Evolutionary conservation across 768 basidiomycete species (phyloP).

Genomic region (Pleurotus tuoliensis): DNA sequence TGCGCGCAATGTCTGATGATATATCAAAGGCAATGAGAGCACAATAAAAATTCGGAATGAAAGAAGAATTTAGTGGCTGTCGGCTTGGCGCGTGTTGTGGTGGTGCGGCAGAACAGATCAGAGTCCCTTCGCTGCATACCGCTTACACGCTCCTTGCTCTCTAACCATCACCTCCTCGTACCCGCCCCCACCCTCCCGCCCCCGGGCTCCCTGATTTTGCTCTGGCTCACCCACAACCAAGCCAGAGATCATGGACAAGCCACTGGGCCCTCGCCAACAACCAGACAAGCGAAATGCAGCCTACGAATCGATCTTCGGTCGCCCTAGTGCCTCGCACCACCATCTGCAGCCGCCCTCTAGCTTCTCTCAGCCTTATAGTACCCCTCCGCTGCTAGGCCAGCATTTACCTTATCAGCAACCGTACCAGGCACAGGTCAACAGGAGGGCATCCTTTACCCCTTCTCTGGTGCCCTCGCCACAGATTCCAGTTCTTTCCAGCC

Average conservation of each 20-base stretch:
- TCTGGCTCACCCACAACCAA: not conserved
- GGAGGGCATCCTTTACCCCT: slow-evolving; percentile 43
- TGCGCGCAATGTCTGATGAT: not conserved
- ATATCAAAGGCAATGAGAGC: not conserved
- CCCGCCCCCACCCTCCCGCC: not conserved
- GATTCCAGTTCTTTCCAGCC: slow-evolving; percentile 12
- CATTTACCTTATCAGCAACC: slow-evolving; percentile 32
- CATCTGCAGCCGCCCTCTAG: slow-evolving; percentile 22
- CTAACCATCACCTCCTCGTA: slow-evolving; percentile 2
- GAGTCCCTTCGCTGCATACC: slow-evolving; percentile 1
- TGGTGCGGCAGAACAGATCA: slow-evolving; percentile 1
- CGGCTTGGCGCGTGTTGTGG: slow-evolving; percentile 5
- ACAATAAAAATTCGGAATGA: not conserved
- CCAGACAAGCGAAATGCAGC: slow-evolving; percentile 78
- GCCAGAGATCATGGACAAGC: slow-evolving; percentile 37
- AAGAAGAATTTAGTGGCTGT: not conserved
- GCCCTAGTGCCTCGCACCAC: slow-evolving; percentile 60
- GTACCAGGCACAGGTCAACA: slow-evolving; percentile 38
- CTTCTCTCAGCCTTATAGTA: slow-evolving; percentile 19
- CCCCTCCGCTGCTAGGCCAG: slow-evolving; percentile 22
- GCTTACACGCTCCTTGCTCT: slow-evolving; percentile 7
- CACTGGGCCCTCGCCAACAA: slow-evolving; percentile 51
- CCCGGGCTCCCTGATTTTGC: not conserved
- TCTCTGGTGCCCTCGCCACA: slow-evolving; percentile 28
- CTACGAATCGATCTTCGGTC: slow-evolving; percentile 86